Conservation (phyloP, 2,329 filamentous ascomycete species). For the Hymenoscyphus occultus region DNA sequence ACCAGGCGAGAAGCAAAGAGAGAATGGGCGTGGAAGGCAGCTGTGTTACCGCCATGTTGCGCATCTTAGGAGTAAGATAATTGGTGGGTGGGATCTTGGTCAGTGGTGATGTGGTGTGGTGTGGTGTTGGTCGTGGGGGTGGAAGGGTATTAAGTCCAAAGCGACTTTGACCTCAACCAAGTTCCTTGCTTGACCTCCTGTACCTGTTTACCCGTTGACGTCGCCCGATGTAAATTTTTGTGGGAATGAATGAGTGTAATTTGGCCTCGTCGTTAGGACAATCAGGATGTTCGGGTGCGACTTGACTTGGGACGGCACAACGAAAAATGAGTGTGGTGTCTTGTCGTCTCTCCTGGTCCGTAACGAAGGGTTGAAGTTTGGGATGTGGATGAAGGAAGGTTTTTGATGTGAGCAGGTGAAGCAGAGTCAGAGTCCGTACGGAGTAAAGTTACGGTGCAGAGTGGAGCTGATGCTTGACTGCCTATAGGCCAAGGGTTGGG, state of each 20-base stretch:
- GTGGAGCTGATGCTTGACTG: not conserved
- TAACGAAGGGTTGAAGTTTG: not conserved
- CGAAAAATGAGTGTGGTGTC: not conserved
- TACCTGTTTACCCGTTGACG: not conserved
- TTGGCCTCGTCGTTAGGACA: not conserved
- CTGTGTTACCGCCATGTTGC: not conserved
- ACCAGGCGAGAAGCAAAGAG: not conserved
- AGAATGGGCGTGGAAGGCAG: not conserved
- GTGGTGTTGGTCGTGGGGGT: not conserved
- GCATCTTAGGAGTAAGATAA: not conserved
- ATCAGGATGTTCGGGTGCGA: not conserved
- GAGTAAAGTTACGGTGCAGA: not conserved
- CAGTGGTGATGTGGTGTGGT: no score
- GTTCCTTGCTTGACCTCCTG: not conserved
- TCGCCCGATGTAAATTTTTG: no score
- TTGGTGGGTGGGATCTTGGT: not conserved
- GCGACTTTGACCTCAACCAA: not conserved
- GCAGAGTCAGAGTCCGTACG: not conserved
- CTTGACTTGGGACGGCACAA: conserved; percentile 1
- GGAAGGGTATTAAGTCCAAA: not conserved
- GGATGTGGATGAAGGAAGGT: not conserved
- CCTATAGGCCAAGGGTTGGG: not conserved
- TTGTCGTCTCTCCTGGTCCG: not conserved
- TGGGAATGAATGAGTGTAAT: not conserved
- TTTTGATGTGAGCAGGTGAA: not conserved